Percentiles rank a stretch among this genome's conserved stretches.
Evolutionary conservation across 768 basidiomycete species (phyloP).

Genomic region (Mycena galopus): DNA sequence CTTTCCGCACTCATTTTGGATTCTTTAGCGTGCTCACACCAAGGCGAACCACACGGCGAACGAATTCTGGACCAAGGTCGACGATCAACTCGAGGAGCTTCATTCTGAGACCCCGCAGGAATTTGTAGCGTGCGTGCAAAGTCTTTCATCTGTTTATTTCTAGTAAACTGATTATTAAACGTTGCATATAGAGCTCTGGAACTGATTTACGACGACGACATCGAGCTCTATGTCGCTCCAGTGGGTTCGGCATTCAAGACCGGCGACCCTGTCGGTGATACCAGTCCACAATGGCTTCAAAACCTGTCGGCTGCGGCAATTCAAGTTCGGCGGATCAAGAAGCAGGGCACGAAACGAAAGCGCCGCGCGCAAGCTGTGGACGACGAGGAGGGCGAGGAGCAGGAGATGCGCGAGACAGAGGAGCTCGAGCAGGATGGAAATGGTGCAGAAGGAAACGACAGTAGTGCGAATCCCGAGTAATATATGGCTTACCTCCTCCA

Average conservation of each 20-base stretch:
- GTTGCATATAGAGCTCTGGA: too few species aligned
- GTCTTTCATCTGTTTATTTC: too few species aligned
- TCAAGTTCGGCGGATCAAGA: neutral
- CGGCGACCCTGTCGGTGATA: neutral
- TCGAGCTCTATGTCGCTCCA: neutral
- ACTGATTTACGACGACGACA: too few species aligned
- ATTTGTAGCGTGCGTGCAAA: neutral
- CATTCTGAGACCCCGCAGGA: neutral
- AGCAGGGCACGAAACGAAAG: neutral
- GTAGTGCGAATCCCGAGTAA: neutral
- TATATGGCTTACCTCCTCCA: neutral
- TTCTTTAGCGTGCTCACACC: neutral
- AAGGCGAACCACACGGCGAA: neutral
- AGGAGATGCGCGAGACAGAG: neutral
- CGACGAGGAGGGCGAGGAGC: neutral
- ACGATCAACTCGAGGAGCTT: neutral
- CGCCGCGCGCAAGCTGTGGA: too few species aligned
- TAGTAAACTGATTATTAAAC: too few species aligned
- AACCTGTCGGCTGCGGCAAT: neutral
- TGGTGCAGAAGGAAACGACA: neutral
- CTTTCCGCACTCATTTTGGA: neutral
- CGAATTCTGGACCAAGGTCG: neutral
- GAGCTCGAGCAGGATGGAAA: neutral
- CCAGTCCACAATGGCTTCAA: neutral
- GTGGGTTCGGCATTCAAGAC: neutral